These are phyloP conservation scores for Aspergillus campestris DNA, from an alignment of 495 filamentous ascomycete species.

Conservation along the genomic window DNA sequence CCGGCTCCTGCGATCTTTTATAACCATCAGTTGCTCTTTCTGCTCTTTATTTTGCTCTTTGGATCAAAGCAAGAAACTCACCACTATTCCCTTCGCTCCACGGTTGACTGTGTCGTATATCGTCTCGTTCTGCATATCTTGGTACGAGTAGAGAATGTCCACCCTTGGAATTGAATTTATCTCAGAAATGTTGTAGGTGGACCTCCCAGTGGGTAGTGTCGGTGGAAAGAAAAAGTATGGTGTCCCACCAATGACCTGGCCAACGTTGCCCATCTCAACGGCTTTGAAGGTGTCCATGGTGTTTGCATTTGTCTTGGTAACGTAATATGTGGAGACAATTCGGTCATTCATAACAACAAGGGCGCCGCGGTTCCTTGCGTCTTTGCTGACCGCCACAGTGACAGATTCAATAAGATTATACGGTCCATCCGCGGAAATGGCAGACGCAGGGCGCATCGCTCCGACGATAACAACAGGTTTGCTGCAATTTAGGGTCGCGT, in stretches of 20 bases:
- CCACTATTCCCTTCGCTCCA: slow-evolving; percentile 37
- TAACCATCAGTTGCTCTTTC: neutral
- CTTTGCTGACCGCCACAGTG: slow-evolving; percentile 29
- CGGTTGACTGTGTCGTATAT: slow-evolving; percentile 27
- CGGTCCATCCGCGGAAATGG: slow-evolving; percentile 43
- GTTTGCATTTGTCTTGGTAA: slow-evolving; percentile 46
- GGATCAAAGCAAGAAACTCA: slow-evolving; percentile 8
- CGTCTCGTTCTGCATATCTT: slow-evolving; percentile 30
- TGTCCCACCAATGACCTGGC: slow-evolving; percentile 35
- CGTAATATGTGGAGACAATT: slow-evolving; percentile 37
- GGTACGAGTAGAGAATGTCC: slow-evolving; percentile 30
- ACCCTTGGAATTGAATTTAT: slow-evolving; percentile 31
- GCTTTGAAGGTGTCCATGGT: slow-evolving; percentile 43
- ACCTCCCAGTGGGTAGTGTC: slow-evolving; percentile 27
- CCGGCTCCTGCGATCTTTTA: slow-evolving; percentile 21
- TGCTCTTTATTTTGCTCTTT: neutral
- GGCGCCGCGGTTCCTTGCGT: slow-evolving; percentile 28
- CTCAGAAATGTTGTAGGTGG: slow-evolving; percentile 24
- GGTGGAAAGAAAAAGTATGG: slow-evolving; percentile 39
- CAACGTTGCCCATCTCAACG: slow-evolving; percentile 35
- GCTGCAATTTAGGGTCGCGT: slow-evolving; percentile 35
- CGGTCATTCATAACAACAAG: slow-evolving; percentile 47
- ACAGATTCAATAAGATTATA: slow-evolving; percentile 43
- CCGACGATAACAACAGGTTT: slow-evolving; percentile 44
- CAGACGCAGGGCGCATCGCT: slow-evolving; percentile 42